phyloP scores from a whole-genome alignment of 768 basidiomycete genomes.

The Chlorophyllum brunneum region DNA sequence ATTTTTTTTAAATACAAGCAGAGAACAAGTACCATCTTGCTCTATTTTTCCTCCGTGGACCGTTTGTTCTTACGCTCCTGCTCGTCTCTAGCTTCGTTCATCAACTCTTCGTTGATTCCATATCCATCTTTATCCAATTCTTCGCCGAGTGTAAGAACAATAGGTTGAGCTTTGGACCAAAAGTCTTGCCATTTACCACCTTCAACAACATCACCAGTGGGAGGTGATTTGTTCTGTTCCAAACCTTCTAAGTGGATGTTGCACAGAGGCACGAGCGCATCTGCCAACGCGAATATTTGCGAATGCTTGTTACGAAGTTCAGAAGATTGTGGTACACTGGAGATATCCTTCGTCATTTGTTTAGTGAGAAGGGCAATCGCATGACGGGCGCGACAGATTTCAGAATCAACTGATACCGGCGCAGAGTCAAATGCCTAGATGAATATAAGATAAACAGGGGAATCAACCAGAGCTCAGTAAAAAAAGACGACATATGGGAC shows the following conservation, averaged over 20 bases:
- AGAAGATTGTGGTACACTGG: conserved; percentile 1
- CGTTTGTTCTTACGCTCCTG: neutral
- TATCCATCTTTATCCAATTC: conserved; percentile 11
- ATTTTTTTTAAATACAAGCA: neutral
- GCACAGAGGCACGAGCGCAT: conserved; percentile 3
- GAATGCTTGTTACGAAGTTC: conserved; percentile 1
- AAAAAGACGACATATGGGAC: neutral
- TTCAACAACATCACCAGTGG: neutral
- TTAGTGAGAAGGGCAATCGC: neutral
- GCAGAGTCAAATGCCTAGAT: conserved; percentile 10
- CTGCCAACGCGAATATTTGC: conserved; percentile 4
- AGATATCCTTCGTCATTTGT: conserved; percentile 1
- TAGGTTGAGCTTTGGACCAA: conserved; percentile 8
- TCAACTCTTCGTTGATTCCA: neutral
- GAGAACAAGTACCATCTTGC: neutral
- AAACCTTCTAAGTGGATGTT: conserved; percentile 6
- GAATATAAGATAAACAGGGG: neutral
- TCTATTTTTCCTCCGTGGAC: neutral
- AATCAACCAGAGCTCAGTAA: neutral
- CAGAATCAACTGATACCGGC: conserved; percentile 4
- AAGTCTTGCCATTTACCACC: conserved; percentile 14
- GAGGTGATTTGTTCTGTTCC: neutral
- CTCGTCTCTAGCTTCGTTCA: neutral
- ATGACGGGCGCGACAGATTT: conserved; percentile 12
- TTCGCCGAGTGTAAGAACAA: conserved; percentile 3